These are phyloP conservation scores for Metroxylon sagu DNA, from an alignment of 176 grass and related monocot genomes.

Conservation along the genomic window DNA sequence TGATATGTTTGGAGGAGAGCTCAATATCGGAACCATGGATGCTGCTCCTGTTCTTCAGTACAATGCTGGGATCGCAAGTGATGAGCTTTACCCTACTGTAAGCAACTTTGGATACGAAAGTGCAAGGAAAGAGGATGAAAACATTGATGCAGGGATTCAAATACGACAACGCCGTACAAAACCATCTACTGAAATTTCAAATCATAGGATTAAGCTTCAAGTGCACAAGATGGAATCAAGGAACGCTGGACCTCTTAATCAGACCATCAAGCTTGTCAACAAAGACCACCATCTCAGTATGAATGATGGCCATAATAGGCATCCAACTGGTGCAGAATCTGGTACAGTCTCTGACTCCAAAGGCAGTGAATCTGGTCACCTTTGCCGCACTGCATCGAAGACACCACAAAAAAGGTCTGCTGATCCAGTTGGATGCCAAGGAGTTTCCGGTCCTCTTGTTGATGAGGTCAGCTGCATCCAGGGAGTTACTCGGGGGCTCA, in stretches of 20 bases:
- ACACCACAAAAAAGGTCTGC: not conserved
- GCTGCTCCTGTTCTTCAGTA: not conserved
- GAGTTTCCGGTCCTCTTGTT: not conserved
- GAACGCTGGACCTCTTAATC: constrained; percentile 48
- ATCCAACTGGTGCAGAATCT: constrained; percentile 3
- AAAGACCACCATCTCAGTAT: constrained; percentile 29
- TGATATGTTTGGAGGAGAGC: not conserved
- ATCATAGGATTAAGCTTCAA: constrained; percentile 27
- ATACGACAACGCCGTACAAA: constrained; percentile 5
- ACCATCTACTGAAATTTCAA: not conserved
- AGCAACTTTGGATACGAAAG: constrained; percentile 15
- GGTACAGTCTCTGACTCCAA: too few relatives aligned
- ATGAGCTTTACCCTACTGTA: not conserved
- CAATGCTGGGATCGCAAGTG: not conserved
- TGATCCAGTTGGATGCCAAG: not conserved
- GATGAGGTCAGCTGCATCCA: not conserved
- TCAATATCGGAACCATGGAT: not conserved
- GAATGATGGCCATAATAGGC: not conserved
- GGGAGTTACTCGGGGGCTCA: constrained; percentile 19
- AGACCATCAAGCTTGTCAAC: constrained; percentile 34
- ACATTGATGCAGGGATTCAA: constrained; percentile 34
- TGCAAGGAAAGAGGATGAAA: constrained; percentile 15
- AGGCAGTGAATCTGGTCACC: not conserved
- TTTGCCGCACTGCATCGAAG: not conserved
- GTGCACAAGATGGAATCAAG: constrained; percentile 49